phyloP scores from a whole-genome alignment of 192 early-diverging fungal species.

The Linnemannia exigua region DNA sequence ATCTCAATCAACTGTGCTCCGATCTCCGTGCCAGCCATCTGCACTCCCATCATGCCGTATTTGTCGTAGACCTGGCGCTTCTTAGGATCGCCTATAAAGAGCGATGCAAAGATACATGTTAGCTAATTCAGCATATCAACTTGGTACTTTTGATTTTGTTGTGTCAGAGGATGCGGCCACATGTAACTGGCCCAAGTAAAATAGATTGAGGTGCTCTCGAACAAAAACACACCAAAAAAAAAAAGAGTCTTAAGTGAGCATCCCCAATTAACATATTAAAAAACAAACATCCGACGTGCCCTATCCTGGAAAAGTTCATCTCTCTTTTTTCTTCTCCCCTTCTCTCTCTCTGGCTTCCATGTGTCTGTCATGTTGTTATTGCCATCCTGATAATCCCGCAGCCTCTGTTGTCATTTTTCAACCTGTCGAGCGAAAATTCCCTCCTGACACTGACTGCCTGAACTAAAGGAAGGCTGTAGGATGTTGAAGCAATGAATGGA shows the following conservation, averaged over 20 bases:
- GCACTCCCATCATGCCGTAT: conserved; percentile 85
- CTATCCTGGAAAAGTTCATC: neutral
- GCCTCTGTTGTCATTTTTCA: neutral
- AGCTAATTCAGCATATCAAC: neutral
- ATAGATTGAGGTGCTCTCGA: conserved; percentile 9
- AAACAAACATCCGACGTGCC: conserved; percentile 8
- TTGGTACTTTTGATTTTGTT: neutral
- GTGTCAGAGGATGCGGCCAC: neutral
- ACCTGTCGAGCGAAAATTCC: neutral
- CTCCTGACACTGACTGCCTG: neutral
- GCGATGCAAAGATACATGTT: neutral
- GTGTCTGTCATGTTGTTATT: neutral
- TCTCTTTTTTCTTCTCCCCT: neutral
- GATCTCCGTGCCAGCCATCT: conserved; percentile 80
- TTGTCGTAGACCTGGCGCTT: conserved; percentile 92
- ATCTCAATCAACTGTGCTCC: conserved; percentile 77
- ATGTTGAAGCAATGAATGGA: neutral
- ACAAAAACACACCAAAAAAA: conserved; percentile 7
- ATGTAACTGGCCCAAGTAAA: neutral
- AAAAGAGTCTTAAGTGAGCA: neutral
- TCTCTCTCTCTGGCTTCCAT: neutral
- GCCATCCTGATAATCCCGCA: neutral
- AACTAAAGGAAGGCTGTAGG: neutral
- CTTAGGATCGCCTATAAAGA: conserved; percentile 73
- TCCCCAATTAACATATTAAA: neutral